Conservation (phyloP, 768 basidiomycete genomes). For the Lactarius hatsudake region DNA sequence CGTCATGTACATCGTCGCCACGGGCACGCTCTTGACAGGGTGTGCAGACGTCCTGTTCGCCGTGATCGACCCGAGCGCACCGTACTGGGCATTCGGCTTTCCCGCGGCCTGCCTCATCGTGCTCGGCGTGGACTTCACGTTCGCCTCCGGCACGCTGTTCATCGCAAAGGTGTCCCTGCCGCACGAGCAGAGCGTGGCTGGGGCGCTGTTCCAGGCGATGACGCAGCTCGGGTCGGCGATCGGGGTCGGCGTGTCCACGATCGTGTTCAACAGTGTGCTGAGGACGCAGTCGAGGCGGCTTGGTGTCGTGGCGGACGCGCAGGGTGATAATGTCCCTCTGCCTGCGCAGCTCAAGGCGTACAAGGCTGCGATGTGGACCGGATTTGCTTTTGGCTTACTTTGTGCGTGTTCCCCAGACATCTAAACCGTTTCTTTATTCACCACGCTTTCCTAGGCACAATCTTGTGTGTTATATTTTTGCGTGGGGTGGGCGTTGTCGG, state of each 20-base stretch:
- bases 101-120: constrained; percentile 63
- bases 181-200: constrained; percentile 73
- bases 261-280: constrained; percentile 60
- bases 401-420: constrained; percentile 39
- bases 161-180: constrained; percentile 64
- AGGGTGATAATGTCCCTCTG: constrained; percentile 34
- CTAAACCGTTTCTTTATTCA: constrained; percentile 1
- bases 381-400: constrained; percentile 57
- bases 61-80: constrained; percentile 50
- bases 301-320: constrained; percentile 35
- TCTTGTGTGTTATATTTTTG: constrained; percentile 29
- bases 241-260: constrained; percentile 71
- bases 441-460: neutral
- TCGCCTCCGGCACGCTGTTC: constrained; percentile 68
- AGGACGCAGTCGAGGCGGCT: constrained; percentile 33
- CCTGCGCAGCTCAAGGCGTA: constrained; percentile 52
- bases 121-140: constrained; percentile 78
- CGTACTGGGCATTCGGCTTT: constrained; percentile 78
- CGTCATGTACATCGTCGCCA: constrained; percentile 49
- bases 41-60: constrained; percentile 64
- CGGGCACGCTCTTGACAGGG: constrained; percentile 56
- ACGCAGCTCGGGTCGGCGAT: constrained; percentile 71
- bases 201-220: constrained; percentile 77
- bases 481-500: constrained; percentile 46
- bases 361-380: constrained; percentile 63